Base-by-base conservation (phyloP, 2,329 filamentous ascomycete species). In the Trichoderma citrinoviride region DNA sequence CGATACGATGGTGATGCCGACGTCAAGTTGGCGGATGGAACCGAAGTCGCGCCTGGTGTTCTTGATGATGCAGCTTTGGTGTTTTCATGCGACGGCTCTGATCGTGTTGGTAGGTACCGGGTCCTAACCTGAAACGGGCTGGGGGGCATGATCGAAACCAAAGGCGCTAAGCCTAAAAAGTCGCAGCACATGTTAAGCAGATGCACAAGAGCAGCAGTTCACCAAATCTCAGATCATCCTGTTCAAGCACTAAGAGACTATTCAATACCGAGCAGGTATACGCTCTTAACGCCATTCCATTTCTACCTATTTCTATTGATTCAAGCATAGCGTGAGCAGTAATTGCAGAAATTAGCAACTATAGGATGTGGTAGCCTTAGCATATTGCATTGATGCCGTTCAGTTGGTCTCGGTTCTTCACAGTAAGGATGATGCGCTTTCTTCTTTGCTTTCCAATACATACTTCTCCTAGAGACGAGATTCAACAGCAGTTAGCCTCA, bases 401-500 rank as follows among this genome's bases (percentile, higher is more conserved):
- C 10, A 3, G 14, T 14, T 37, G 33, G 25, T 47, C 7, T n/a
- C 14, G 23, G 47, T 7, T 61, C 47, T 14, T 10, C 33, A 37
- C 33, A 37, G 33, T 12, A 37, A 3, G 14, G 10, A 37, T 12
- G 33, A 12, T 37, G 4, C 7, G 33, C 33, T 37, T 37, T 10
- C 33, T 37, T 37, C 33, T 37, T 29, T 5, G 33, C 33, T 14
- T 52, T 52, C 7, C 37, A 14, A 25, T 29, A 43, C 19, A 44
- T 23, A 46, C 52, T 55, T 55, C 52, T 49, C 25, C 44, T 62
- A 53, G 27, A 44, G 49, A 54, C 47, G 50, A 49, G 63, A 62
- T 66, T 70, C 41, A 57, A 55, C 40, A 27, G 55, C 19, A 62
- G 66, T 70, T 70, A 70, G 69, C 67, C 66, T 66, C 53, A 21